Evolutionary conservation across 2,329 filamentous ascomycete genomes (phyloP), one percentile per base, ranked within the genome.

Genomic region (Magnaporthiopsis rhizophila): DNA sequence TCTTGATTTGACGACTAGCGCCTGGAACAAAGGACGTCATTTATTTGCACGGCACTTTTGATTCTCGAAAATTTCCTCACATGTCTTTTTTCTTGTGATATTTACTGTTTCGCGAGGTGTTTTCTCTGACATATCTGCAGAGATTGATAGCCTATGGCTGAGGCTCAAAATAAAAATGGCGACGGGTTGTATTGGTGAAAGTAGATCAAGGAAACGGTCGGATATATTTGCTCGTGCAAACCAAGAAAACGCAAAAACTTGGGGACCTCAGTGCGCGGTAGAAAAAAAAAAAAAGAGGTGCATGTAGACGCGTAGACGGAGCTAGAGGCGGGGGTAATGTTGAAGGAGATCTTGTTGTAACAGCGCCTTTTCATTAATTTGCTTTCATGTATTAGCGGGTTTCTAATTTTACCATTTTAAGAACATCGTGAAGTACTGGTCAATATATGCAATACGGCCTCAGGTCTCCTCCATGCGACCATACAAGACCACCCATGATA

Each of bases 401-500:
- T 45, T 58, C 5, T 30, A 58, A 21, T 58, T 26, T 18, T 30
- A 53, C 6, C 1, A 24, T 24, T 53, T 53, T 6, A 9, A 11
- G 21, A 53, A 6, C 4, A 11, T 30, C 26, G 18, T 2, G 9
- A 13, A 21, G 9, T 58, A 74, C 64, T n/a, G 21, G 45, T 53
- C 60, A 74, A 64, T 74, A 70, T 8, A 72, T 45, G 65, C 82
- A 84, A 11, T 71, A 61, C 64, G 83, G 64, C 2, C 68, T 67
- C 21, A 71, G 73, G 69, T 87, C 88, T 0, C 84, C 86, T 7
- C 78, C 74, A 34, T 28, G 53, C 34, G 81, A 88, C 91, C 91
- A 96, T 66, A 83, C 77, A 71, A 94, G 75, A 65, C 88, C 87
- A 0, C 91, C 91, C 87, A 94, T 91, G 24, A 93, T 82, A 0